These are phyloP conservation scores for Heritiera littoralis DNA, from an alignment of 345 rosid genomes.

Conservation along the genomic window DNA sequence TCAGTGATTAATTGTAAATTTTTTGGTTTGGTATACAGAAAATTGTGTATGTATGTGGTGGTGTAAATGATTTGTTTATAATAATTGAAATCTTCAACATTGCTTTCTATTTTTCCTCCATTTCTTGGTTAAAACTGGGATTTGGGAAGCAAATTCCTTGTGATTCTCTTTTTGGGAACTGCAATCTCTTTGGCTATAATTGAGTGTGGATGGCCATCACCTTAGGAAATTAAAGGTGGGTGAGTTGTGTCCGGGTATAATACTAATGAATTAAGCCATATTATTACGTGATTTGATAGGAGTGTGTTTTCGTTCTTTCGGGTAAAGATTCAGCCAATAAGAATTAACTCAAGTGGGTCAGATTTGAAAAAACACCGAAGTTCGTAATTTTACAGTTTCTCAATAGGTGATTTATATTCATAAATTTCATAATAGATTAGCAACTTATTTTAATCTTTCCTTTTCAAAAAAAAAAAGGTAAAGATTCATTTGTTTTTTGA, in stretches of 20 bases:
- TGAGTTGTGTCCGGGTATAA: not conserved
- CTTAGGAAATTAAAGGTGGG: not conserved
- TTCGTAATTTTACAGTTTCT: too few relatives aligned
- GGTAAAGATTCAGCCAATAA: too few relatives aligned
- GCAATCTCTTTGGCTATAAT: not conserved
- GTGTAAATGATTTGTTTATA: slow-evolving; percentile 22
- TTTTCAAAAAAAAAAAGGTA: too few relatives aligned
- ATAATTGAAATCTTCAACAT: slow-evolving; percentile 13
- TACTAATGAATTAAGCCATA: not conserved
- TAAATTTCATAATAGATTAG: too few relatives aligned
- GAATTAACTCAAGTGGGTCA: too few relatives aligned
- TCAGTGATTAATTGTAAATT: not conserved
- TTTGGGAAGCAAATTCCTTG: not conserved
- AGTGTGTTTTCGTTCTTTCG: too few relatives aligned
- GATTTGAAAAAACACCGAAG: too few relatives aligned
- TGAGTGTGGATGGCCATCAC: not conserved
- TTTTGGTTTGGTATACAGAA: not conserved
- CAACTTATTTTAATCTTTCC: too few relatives aligned
- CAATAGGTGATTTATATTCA: too few relatives aligned
- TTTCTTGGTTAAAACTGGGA: slow-evolving; percentile 1
- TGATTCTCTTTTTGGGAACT: not conserved
- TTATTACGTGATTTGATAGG: not conserved
- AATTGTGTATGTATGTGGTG: not conserved
- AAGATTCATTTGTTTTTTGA: too few relatives aligned
- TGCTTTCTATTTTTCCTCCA: not conserved